phyloP scores from a whole-genome alignment of 2,329 filamentous ascomycete species.

The Xylariaceae sp. region DNA sequence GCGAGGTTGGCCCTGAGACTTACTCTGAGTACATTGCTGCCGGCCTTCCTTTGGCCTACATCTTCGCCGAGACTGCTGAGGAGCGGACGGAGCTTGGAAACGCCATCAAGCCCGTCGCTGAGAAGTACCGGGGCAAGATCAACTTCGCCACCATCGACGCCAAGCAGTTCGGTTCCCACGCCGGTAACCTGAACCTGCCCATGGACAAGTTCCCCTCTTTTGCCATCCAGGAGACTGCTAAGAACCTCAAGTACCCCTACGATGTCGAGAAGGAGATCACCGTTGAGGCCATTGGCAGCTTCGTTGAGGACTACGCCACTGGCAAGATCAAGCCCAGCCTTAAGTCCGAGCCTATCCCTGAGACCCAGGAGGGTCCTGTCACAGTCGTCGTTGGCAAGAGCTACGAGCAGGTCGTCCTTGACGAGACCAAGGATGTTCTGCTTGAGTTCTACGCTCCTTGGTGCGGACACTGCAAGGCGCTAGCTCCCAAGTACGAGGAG shows the following conservation, averaged over 20 bases:
- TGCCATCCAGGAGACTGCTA: slow-evolving; percentile 89
- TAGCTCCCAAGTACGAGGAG: slow-evolving; percentile 95
- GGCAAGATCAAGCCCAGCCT: slow-evolving; percentile 93
- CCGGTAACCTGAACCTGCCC: slow-evolving; percentile 94
- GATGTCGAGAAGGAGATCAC: slow-evolving; percentile 78
- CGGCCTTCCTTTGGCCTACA: slow-evolving; percentile 90
- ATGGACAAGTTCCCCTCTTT: slow-evolving; percentile 93
- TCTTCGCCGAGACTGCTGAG: slow-evolving; percentile 89
- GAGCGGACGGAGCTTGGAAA: slow-evolving; percentile 76
- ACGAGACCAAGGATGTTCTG: slow-evolving; percentile 94
- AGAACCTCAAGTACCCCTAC: slow-evolving; percentile 97
- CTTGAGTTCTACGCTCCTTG: slow-evolving; percentile 98
- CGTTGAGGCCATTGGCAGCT: slow-evolving; percentile 64
- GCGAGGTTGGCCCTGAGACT: slow-evolving; percentile 94
- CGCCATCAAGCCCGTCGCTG: slow-evolving; percentile 76
- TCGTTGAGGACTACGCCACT: slow-evolving; percentile 76
- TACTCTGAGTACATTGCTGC: slow-evolving; percentile 93
- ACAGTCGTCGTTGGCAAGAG: slow-evolving; percentile 85
- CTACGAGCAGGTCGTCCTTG: slow-evolving; percentile 86
- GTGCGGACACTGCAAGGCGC: slow-evolving; percentile 99
- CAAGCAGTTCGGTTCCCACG: slow-evolving; percentile 88
- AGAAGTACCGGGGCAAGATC: slow-evolving; percentile 88
- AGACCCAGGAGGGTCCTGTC: slow-evolving; percentile 86
- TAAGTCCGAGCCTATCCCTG: slow-evolving; percentile 96
- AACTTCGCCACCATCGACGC: slow-evolving; percentile 99